Evolutionary conservation across 2,329 filamentous ascomycete species (phyloP).

Genomic region (Colletotrichum tamarilloi): DNA sequence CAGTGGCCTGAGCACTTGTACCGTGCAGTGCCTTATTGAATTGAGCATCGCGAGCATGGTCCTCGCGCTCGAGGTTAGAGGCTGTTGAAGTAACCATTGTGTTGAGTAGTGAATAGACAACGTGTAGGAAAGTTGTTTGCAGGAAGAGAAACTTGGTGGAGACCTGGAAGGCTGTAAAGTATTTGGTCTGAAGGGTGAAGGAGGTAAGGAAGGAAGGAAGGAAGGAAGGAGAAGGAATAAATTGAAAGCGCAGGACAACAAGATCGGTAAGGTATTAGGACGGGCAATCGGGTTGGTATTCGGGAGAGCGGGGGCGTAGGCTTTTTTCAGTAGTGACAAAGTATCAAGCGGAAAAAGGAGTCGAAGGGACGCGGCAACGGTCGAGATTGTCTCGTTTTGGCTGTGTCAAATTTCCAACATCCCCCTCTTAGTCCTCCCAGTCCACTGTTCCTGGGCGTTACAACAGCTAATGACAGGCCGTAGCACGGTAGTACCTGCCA

Average conservation of each 20-base stretch:
- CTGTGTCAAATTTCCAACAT: slow-evolving; percentile 16
- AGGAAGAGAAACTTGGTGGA: not conserved
- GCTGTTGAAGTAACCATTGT: slow-evolving; percentile 57
- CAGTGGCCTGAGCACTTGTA: slow-evolving; percentile 73
- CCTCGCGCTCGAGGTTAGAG: slow-evolving; percentile 77
- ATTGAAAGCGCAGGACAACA: not conserved
- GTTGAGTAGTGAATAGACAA: slow-evolving; percentile 41
- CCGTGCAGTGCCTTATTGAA: slow-evolving; percentile 93
- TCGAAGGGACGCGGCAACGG: not conserved
- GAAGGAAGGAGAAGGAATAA: not conserved
- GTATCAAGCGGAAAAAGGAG: slow-evolving; percentile 12
- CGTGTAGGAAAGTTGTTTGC: not conserved
- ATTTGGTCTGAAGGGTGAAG: not conserved
- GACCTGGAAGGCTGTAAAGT: not conserved
- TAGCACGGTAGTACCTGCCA: not conserved
- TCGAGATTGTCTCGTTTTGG: slow-evolving; percentile 2
- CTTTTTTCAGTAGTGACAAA: not conserved
- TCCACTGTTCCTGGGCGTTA: not conserved
- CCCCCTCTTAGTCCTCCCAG: not conserved
- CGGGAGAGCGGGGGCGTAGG: not conserved
- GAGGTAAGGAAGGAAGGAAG: not conserved
- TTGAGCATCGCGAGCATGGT: slow-evolving; percentile 85
- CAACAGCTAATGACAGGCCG: not conserved
- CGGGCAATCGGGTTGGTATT: not conserved
- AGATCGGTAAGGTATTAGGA: not conserved